phyloP scores from a whole-genome alignment of 2,329 filamentous ascomycete genomes.

The Penicillium sp. region DNA sequence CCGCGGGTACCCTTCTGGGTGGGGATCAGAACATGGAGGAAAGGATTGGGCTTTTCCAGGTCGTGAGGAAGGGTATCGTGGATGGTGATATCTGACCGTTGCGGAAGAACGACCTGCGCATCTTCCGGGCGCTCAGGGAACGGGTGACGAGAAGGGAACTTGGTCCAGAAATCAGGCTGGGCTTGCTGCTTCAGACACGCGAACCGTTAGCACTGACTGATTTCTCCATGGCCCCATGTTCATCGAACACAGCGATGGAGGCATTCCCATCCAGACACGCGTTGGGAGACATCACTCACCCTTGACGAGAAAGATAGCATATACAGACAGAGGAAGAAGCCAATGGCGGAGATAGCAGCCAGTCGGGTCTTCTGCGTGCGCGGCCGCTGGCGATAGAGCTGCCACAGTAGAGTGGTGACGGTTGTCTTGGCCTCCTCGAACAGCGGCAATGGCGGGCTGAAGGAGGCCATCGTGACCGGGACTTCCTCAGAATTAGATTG shows the following conservation, averaged over 20 bases:
- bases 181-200: too few species aligned
- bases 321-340: slow-evolving; percentile 25
- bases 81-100: slow-evolving; percentile 16
- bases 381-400: slow-evolving; percentile 27
- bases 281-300: slow-evolving; percentile 17
- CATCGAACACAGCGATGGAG: slow-evolving; percentile 1
- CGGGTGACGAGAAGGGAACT: slow-evolving; percentile 34
- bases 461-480: slow-evolving; percentile 25
- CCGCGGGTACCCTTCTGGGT: slow-evolving; percentile 48
- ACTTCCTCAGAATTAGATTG: slow-evolving; percentile 6
- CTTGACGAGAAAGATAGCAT: slow-evolving; percentile 20
- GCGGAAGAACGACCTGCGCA: slow-evolving; percentile 27
- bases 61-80: slow-evolving; percentile 32
- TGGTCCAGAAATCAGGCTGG: slow-evolving; percentile 32
- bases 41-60: slow-evolving; percentile 36
- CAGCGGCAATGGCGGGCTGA: slow-evolving; percentile 24
- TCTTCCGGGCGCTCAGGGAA: slow-evolving; percentile 33
- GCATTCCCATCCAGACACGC: background rate
- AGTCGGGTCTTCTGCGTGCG: slow-evolving; percentile 27
- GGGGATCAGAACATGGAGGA: slow-evolving; percentile 57
- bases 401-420: slow-evolving; percentile 23
- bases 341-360: slow-evolving; percentile 21
- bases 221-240: too few species aligned
- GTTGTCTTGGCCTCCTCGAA: slow-evolving; percentile 27
- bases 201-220: too few species aligned